Evolutionary conservation across 768 basidiomycete genomes (phyloP).

Genomic region (Mycena leptocephala): DNA sequence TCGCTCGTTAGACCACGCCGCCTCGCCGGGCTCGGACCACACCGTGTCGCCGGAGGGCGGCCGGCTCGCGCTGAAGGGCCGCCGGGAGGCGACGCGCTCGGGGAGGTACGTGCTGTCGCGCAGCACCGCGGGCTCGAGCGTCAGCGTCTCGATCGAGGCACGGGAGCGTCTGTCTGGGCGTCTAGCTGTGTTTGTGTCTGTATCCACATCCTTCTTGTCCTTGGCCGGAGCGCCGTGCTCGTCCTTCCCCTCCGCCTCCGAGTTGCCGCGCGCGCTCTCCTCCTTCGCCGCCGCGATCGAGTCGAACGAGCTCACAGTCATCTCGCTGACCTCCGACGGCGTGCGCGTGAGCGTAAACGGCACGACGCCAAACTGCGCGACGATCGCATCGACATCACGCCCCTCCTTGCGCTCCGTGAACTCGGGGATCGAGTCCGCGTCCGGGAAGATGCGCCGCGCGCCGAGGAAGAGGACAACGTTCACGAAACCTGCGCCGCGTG

Average conservation of each 20-base stretch:
- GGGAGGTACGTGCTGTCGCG: neutral
- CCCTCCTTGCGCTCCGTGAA: slow-evolving; percentile 39
- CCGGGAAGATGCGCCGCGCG: slow-evolving; percentile 44
- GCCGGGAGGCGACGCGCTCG: slow-evolving; percentile 11
- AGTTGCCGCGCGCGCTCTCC: too few species aligned
- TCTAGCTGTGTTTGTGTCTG: too few species aligned
- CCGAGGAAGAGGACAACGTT: slow-evolving; percentile 50
- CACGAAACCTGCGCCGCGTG: slow-evolving; percentile 46
- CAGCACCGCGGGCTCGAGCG: neutral
- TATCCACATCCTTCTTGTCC: too few species aligned
- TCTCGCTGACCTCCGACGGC: neutral
- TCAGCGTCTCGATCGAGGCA: neutral
- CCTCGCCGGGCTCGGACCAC: neutral
- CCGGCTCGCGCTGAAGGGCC: slow-evolving; percentile 11
- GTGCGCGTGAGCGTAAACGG: slow-evolving; percentile 38
- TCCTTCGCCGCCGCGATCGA: too few species aligned
- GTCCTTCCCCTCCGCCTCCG: neutral
- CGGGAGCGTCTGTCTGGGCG: too few species aligned
- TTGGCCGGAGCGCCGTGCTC: too few species aligned
- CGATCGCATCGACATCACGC: slow-evolving; percentile 23
- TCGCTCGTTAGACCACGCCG: neutral
- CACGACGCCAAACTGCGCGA: slow-evolving; percentile 33
- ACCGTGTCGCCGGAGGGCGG: neutral
- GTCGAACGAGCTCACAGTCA: neutral
- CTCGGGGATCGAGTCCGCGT: slow-evolving; percentile 37